A percentile compares a stretch with the other conserved stretches of the same genome.
phyloP scores from a whole-genome alignment of 176 grass and related monocot species.

The Echinochloa phyllopogon region DNA sequence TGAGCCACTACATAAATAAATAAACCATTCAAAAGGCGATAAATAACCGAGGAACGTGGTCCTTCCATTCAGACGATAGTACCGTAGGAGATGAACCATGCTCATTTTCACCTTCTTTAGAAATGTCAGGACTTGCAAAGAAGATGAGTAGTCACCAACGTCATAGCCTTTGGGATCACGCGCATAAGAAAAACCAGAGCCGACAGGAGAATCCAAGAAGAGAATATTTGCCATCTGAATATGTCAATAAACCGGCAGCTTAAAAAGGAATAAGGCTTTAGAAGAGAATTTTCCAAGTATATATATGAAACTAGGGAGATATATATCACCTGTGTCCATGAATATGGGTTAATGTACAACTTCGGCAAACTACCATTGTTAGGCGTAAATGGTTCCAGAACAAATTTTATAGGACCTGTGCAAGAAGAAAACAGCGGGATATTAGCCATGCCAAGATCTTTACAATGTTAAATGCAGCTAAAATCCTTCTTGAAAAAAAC shows the following conservation, averaged over 20 bases:
- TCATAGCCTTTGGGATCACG: conserved; percentile 45
- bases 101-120: conserved; percentile 50
- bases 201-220: conserved; percentile 68
- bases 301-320: too few relatives aligned
- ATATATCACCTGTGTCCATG: conserved; percentile 58
- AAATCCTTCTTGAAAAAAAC: too few relatives aligned
- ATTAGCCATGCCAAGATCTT: too few relatives aligned
- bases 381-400: not conserved
- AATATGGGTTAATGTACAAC: conserved; percentile 37
- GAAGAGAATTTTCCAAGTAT: not conserved
- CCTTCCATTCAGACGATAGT: too few relatives aligned
- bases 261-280: too few relatives aligned
- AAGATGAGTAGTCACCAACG: conserved; percentile 45
- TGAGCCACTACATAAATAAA: conserved; percentile 46
- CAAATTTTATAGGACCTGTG: conserved; percentile 52
- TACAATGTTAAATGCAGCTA: too few relatives aligned
- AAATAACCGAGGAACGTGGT: too few relatives aligned
- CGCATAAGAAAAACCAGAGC: conserved; percentile 67
- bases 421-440: too few relatives aligned
- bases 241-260: too few relatives aligned
- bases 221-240: conserved; percentile 50
- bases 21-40: too few relatives aligned
- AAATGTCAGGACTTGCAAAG: conserved; percentile 54
- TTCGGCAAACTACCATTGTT: conserved; percentile 48
- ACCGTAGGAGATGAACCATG: too few relatives aligned